Conservation (phyloP, 768 basidiomycete species). For the Mycena amicta region DNA sequence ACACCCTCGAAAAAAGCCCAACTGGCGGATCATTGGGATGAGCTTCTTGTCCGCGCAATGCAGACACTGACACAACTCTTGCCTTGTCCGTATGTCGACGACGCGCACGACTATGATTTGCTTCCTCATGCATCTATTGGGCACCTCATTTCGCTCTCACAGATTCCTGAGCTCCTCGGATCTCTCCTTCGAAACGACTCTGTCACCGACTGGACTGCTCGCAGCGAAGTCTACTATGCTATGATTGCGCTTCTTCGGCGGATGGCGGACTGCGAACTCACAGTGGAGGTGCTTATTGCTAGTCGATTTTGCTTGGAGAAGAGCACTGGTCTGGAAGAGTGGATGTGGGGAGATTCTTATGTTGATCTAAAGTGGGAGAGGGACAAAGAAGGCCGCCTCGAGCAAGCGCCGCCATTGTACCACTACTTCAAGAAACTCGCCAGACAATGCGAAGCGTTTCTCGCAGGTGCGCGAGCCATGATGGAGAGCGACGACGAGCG, state of each 20-base stretch:
- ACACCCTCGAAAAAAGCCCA: constrained; percentile 5
- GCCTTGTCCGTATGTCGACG: constrained; percentile 47
- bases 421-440: constrained; percentile 56
- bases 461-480: constrained; percentile 46
- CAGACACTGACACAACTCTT: constrained; percentile 42
- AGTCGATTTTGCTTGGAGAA: constrained; percentile 39
- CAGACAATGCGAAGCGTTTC: constrained; percentile 53
- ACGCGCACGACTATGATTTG: constrained; percentile 48
- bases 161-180: constrained; percentile 48
- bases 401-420: constrained; percentile 45
- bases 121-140: constrained; percentile 50
- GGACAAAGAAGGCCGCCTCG: constrained; percentile 30
- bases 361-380: constrained; percentile 40
- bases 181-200: constrained; percentile 58
- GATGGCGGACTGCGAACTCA: constrained; percentile 55
- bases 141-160: constrained; percentile 44
- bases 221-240: constrained; percentile 49
- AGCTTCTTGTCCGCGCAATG: constrained; percentile 40
- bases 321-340: constrained; percentile 46
- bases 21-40: constrained; percentile 40
- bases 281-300: constrained; percentile 46
- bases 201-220: constrained; percentile 53
- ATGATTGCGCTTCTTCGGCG: constrained; percentile 49
- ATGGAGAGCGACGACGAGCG: constrained; percentile 32
- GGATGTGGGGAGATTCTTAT: constrained; percentile 50